Percentiles rank a stretch among this genome's conserved stretches.
Conservation (phyloP, 306 rosid species). For the Morella rubra region DNA sequence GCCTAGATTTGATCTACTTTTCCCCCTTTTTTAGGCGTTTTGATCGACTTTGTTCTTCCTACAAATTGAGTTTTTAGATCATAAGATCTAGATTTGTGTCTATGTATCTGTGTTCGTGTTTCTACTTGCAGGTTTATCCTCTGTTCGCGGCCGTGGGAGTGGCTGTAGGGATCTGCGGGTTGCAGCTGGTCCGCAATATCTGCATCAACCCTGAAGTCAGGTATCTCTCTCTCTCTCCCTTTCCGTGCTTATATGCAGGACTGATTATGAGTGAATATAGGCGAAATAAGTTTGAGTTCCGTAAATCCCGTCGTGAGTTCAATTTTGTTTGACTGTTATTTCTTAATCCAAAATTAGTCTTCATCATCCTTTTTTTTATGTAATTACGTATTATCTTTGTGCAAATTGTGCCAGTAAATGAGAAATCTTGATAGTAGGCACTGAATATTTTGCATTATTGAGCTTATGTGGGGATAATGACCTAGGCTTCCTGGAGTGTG, state of each 20-base stretch:
- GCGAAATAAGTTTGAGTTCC: not conserved
- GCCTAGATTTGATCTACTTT: not conserved
- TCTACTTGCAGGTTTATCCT: constrained; percentile 69
- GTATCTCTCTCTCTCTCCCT: constrained; percentile 31
- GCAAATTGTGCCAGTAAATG: not conserved
- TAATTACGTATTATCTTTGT: not conserved
- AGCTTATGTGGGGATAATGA: not conserved
- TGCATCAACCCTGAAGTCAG: constrained; percentile 96
- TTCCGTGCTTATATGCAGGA: not conserved
- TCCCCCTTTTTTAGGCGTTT: not conserved
- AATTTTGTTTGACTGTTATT: not conserved
- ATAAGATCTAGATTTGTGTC: not conserved
- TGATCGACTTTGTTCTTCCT: not conserved
- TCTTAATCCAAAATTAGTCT: not conserved
- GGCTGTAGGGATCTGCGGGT: constrained; percentile 86
- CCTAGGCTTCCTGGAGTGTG: not conserved
- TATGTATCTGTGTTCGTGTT: not conserved
- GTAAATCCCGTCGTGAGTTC: not conserved
- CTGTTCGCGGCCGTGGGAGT: constrained; percentile 79
- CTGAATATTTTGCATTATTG: not conserved
- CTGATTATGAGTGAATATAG: not conserved
- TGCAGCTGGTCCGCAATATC: constrained; percentile 69
- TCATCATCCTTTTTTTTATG: not conserved
- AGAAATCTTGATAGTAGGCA: not conserved
- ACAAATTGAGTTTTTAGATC: not conserved